Conservation (phyloP, 2,329 filamentous ascomycete genomes). For the Talaromyces islandicus region DNA sequence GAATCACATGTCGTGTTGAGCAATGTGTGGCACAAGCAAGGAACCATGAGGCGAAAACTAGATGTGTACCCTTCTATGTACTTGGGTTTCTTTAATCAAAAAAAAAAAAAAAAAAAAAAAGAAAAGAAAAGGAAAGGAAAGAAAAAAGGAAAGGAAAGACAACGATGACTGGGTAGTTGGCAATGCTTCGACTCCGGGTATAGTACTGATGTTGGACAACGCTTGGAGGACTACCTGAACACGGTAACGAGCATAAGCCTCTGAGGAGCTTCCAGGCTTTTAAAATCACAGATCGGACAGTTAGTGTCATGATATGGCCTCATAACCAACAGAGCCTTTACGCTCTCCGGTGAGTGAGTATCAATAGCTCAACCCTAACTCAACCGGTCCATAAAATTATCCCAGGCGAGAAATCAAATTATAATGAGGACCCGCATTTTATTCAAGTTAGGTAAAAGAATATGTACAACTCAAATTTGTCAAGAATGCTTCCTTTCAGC, state of each 20-base stretch:
- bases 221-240: neutral
- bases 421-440: constrained; percentile 12
- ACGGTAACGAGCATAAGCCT: neutral
- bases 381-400: constrained; percentile 8
- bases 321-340: constrained; percentile 15
- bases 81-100: neutral
- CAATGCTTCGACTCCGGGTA: neutral
- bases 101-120: too few relatives aligned
- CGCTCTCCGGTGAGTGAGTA: constrained; percentile 2
- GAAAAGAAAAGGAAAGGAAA: too few relatives aligned
- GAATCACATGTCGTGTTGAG: neutral
- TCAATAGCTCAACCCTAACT: constrained; percentile 10
- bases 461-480: constrained; percentile 11
- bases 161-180: neutral
- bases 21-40: neutral
- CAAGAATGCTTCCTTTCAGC: constrained; percentile 13
- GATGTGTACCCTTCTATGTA: too few relatives aligned
- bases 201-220: neutral
- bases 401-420: constrained; percentile 12
- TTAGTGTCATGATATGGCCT: constrained; percentile 5
- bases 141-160: too few relatives aligned
- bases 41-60: too few relatives aligned
- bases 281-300: neutral
- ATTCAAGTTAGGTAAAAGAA: constrained; percentile 7
- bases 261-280: too few relatives aligned